A percentile compares a stretch with the other conserved stretches of the same genome.
Conservation (phyloP, 768 basidiomycete genomes). For the Melanogaster broomeanus region DNA sequence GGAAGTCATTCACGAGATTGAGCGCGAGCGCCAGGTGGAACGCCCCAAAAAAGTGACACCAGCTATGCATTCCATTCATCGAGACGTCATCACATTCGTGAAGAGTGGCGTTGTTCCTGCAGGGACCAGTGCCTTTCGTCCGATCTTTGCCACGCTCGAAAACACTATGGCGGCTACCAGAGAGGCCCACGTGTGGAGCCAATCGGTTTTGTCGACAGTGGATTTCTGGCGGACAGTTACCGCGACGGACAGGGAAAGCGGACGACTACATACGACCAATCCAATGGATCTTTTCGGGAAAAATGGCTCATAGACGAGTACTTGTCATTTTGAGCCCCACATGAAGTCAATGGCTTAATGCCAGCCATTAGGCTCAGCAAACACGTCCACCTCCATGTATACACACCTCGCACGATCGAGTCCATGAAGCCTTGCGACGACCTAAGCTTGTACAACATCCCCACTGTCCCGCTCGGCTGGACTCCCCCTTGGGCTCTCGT, state of each 20-base stretch:
- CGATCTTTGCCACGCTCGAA: constrained; percentile 10
- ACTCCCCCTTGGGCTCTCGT: not conserved
- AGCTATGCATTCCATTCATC: constrained; percentile 22
- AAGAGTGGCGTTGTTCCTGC: constrained; percentile 25
- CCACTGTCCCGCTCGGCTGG: not conserved
- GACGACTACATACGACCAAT: constrained; percentile 30
- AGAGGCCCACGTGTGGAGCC: constrained; percentile 25
- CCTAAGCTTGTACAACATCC: constrained; percentile 16
- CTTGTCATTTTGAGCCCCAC: constrained; percentile 45
- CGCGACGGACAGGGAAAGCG: not conserved
- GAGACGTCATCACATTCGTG: constrained; percentile 26
- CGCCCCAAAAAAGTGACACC: constrained; percentile 32
- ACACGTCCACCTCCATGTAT: constrained; percentile 41
- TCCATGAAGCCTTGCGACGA: constrained; percentile 40
- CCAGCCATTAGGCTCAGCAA: constrained; percentile 34
- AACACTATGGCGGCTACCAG: constrained; percentile 4
- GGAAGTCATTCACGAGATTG: constrained; percentile 47
- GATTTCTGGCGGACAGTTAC: constrained; percentile 19
- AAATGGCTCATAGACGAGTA: not conserved
- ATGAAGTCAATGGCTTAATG: constrained; percentile 40
- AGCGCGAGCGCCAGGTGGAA: constrained; percentile 41
- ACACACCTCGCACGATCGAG: constrained; percentile 39
- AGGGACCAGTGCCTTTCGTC: constrained; percentile 21
- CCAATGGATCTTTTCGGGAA: constrained; percentile 26
- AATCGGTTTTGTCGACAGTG: constrained; percentile 9